A percentile compares a stretch with the other conserved stretches of the same genome.
phyloP scores from a whole-genome alignment of 2,329 filamentous ascomycete species.

The Trichophyton verrucosum region DNA sequence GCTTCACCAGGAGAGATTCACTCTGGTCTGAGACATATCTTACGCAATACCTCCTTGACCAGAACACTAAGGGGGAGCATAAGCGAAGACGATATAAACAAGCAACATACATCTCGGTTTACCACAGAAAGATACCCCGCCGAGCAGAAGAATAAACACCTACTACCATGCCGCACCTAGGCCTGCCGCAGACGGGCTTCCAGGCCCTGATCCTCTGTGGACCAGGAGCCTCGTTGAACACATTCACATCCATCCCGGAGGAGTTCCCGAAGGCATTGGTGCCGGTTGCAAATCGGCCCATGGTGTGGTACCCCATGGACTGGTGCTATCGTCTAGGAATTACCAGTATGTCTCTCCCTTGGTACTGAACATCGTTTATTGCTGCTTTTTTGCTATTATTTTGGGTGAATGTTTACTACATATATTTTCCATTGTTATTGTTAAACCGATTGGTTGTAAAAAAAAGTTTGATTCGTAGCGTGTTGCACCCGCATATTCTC shows the following conservation, averaged over 20 bases:
- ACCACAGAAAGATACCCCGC: slow-evolving; percentile 6
- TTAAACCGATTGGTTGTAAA: neutral
- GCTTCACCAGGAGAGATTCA: neutral
- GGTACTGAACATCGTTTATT: neutral
- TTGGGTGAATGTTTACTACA: neutral
- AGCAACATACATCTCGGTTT: neutral
- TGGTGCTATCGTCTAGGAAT: slow-evolving; percentile 40
- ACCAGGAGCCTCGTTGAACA: slow-evolving; percentile 38
- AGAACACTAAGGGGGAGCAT: neutral
- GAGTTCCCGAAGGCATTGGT: slow-evolving; percentile 39
- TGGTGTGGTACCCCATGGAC: slow-evolving; percentile 39
- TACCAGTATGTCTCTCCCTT: slow-evolving; percentile 26
- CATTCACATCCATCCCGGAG: slow-evolving; percentile 38
- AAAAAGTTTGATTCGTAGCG: neutral
- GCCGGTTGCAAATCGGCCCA: slow-evolving; percentile 39
- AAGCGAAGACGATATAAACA: neutral
- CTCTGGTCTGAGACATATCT: neutral
- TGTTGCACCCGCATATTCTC: neutral
- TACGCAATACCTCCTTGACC: neutral
- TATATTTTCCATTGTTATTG: neutral
- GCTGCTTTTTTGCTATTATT: neutral
- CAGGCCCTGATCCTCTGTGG: slow-evolving; percentile 39
- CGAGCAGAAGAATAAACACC: neutral
- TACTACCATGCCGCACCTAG: slow-evolving; percentile 3
- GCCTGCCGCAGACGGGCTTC: slow-evolving; percentile 24